Conservation (phyloP, 1,139 yeast genomes). For the Scheffersomyces illinoinensis region DNA sequence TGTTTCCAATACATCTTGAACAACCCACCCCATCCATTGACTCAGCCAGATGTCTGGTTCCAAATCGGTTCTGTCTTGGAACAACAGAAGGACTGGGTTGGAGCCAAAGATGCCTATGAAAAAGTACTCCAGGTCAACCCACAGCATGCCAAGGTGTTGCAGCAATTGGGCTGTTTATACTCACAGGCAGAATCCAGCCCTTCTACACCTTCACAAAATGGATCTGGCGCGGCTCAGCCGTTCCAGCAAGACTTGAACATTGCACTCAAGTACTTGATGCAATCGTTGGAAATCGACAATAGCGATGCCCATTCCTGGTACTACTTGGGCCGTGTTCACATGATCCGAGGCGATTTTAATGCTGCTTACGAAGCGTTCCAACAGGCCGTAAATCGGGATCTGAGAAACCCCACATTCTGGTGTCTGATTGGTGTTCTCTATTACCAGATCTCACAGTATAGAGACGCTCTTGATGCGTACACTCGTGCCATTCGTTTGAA, state of each 20-base stretch:
- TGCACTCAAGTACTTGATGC: slow-evolving; percentile 79
- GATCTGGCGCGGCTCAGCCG: slow-evolving; percentile 24
- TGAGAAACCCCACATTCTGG: slow-evolving; percentile 98
- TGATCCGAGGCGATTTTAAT: slow-evolving; percentile 92
- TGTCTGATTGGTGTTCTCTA: slow-evolving; percentile 96
- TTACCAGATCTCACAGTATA: slow-evolving; percentile 91
- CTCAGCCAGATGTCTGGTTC: slow-evolving; percentile 98
- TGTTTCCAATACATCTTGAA: slow-evolving; percentile 89
- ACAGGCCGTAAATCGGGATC: slow-evolving; percentile 96
- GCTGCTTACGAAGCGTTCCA: slow-evolving; percentile 98
- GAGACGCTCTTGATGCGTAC: slow-evolving; percentile 97
- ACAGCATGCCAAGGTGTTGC: slow-evolving; percentile 92
- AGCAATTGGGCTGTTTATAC: slow-evolving; percentile 92
- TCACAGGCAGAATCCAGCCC: slow-evolving; percentile 64
- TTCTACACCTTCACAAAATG: slow-evolving; percentile 15
- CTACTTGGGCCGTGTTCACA: slow-evolving; percentile 91
- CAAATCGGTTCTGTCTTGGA: slow-evolving; percentile 96
- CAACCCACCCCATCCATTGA: slow-evolving; percentile 92
- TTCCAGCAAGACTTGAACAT: slow-evolving; percentile 73
- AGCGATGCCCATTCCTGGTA: slow-evolving; percentile 97
- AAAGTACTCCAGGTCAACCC: slow-evolving; percentile 88
- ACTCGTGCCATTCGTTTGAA: slow-evolving; percentile 93
- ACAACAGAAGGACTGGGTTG: slow-evolving; percentile 87
- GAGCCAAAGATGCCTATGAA: slow-evolving; percentile 95
- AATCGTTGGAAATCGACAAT: slow-evolving; percentile 85